Conservation (phyloP, 2,329 filamentous ascomycete genomes). For the Aspergillus sergii region DNA sequence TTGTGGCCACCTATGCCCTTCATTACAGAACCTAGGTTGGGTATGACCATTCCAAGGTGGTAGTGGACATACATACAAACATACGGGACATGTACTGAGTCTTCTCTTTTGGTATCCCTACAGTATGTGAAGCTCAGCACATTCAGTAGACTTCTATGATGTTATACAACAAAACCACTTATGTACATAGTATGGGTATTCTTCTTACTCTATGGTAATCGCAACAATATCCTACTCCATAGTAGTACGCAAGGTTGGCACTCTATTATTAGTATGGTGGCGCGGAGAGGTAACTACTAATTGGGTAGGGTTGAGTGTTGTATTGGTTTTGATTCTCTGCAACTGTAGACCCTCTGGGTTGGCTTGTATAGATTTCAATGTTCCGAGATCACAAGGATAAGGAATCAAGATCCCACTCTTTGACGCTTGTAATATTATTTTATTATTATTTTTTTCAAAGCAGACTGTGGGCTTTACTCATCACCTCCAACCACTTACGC, state of each 20-base stretch:
- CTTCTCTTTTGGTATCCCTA: too few species aligned
- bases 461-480: background rate
- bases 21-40: background rate
- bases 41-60: background rate
- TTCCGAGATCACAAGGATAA: background rate
- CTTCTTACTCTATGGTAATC: background rate
- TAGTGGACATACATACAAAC: too few species aligned
- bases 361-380: background rate
- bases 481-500: constrained; percentile 24
- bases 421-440: background rate
- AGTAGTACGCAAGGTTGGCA: background rate
- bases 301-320: background rate
- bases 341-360: background rate
- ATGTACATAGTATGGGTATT: background rate
- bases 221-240: background rate
- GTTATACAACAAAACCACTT: background rate
- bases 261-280: constrained; percentile 6
- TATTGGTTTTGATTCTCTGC: background rate
- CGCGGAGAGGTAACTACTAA: background rate
- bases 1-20: constrained; percentile 4
- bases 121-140: too few species aligned
- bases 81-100: too few species aligned
- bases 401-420: background rate
- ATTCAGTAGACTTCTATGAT: background rate
- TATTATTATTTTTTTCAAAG: background rate